These are phyloP conservation scores for Thuidium tamariscinum DNA, from an alignment of 225 moss, liverwort and hornwort species.

Conservation along the genomic window DNA sequence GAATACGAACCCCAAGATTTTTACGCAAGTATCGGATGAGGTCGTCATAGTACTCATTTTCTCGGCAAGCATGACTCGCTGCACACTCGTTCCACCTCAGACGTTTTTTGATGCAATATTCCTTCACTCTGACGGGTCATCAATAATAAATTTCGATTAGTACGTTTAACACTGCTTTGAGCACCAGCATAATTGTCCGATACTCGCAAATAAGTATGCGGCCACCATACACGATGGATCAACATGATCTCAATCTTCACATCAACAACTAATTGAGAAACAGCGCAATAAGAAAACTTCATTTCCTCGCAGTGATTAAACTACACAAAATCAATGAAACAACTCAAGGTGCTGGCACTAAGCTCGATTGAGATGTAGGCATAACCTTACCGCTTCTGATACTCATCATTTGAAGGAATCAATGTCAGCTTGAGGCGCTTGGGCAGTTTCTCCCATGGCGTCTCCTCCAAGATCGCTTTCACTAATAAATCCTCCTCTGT, in stretches of 20 bases:
- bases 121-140: slow-evolving; percentile 44
- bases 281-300: not conserved
- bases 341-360: not conserved
- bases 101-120: slow-evolving; percentile 80
- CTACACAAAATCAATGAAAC: not conserved
- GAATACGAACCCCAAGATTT: slow-evolving; percentile 63
- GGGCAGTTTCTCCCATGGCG: slow-evolving; percentile 70
- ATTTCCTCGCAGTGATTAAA: not conserved
- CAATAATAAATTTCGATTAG: not conserved
- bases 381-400: slow-evolving; percentile 49
- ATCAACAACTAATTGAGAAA: not conserved
- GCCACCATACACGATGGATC: not conserved
- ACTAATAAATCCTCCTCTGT: slow-evolving; percentile 48
- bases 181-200: not conserved
- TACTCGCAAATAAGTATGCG: not conserved
- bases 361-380: not conserved
- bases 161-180: not conserved
- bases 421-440: slow-evolving; percentile 60
- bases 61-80: slow-evolving; percentile 57
- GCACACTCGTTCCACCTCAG: slow-evolving; percentile 77
- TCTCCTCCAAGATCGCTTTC: slow-evolving; percentile 15
- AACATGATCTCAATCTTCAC: not conserved
- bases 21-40: slow-evolving; percentile 73
- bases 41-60: slow-evolving; percentile 81
- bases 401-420: slow-evolving; percentile 48